Percentiles rank a stretch among this genome's conserved stretches.
Evolutionary conservation across 1,139 yeast genomes (phyloP).

Genomic region (Debaryomyces singareniensis): DNA sequence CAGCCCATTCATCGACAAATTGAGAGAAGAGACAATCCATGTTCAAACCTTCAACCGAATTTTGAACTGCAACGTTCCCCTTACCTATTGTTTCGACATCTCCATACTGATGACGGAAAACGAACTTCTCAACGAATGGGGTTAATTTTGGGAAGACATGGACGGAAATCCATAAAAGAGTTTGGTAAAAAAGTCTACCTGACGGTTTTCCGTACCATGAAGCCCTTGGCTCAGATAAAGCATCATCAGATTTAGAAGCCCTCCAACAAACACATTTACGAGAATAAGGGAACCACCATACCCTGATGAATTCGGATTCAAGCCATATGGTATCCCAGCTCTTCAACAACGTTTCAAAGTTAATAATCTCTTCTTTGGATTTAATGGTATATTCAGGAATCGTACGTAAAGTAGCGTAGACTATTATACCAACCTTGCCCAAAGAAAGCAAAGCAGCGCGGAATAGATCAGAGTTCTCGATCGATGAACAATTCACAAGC

Average conservation of each 20-base stretch:
- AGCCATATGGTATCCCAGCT: slow-evolving; percentile 78
- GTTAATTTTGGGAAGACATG: slow-evolving; percentile 68
- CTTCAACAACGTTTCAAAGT: slow-evolving; percentile 62
- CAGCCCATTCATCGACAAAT: slow-evolving; percentile 94
- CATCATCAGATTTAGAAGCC: slow-evolving; percentile 64
- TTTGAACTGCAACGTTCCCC: slow-evolving; percentile 68
- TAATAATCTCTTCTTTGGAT: slow-evolving; percentile 75
- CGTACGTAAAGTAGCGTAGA: slow-evolving; percentile 79
- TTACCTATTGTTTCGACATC: slow-evolving; percentile 58
- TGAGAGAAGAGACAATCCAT: slow-evolving; percentile 96
- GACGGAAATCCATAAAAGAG: slow-evolving; percentile 73
- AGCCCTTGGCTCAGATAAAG: slow-evolving; percentile 58
- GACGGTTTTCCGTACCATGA: slow-evolving; percentile 82
- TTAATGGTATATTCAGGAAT: slow-evolving; percentile 80
- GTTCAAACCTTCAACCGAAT: slow-evolving; percentile 80
- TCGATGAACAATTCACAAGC: slow-evolving; percentile 61
- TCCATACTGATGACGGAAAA: slow-evolving; percentile 82
- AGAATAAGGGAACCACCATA: slow-evolving; percentile 98
- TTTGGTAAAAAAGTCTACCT: slow-evolving; percentile 76
- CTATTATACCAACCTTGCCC: slow-evolving; percentile 89
- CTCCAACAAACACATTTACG: slow-evolving; percentile 85
- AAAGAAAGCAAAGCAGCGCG: slow-evolving; percentile 80
- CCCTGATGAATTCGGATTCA: slow-evolving; percentile 81
- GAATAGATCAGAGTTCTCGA: slow-evolving; percentile 63
- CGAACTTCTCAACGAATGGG: slow-evolving; percentile 78